Evolutionary conservation across 179 eudicot genomes (phyloP).

Genomic region (Monotropa hypopitys): DNA sequence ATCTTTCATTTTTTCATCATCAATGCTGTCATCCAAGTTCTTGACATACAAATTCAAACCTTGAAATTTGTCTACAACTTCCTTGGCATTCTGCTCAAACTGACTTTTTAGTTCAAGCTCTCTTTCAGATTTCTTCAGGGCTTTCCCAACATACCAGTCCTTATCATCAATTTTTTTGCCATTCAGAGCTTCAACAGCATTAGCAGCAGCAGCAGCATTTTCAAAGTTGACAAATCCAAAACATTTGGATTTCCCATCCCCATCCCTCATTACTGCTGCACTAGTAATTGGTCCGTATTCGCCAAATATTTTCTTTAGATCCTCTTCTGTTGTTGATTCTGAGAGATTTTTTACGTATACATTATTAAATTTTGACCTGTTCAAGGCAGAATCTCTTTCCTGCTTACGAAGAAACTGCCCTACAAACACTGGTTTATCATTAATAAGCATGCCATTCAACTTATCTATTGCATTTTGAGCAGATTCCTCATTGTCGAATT

Average conservation of each 20-base stretch:
- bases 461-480: conserved; percentile 58
- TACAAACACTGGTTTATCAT: conserved; percentile 68
- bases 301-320: conserved; percentile 36
- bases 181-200: conserved; percentile 53
- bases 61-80: conserved; percentile 50
- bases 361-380: conserved; percentile 39
- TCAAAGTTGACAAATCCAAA: conserved; percentile 69
- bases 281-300: conserved; percentile 50
- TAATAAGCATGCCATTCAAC: conserved; percentile 65
- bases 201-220: conserved; percentile 60
- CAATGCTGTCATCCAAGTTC: conserved; percentile 58
- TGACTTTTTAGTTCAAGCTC: conserved; percentile 44
- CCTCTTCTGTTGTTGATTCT: conserved; percentile 43
- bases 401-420: conserved; percentile 62
- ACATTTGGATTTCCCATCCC: conserved; percentile 52
- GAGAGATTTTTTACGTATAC: conserved; percentile 51
- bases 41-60: conserved; percentile 53
- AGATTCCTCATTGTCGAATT: conserved; percentile 49
- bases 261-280: conserved; percentile 63
- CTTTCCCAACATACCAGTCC: conserved; percentile 65
- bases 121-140: conserved; percentile 60
- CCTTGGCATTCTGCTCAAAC: conserved; percentile 49
- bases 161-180: conserved; percentile 52
- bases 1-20: conserved; percentile 58
- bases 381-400: conserved; percentile 36